Evolutionary conservation across 768 basidiomycete species (phyloP).

Genomic region (Xerocomellus amylosporus): DNA sequence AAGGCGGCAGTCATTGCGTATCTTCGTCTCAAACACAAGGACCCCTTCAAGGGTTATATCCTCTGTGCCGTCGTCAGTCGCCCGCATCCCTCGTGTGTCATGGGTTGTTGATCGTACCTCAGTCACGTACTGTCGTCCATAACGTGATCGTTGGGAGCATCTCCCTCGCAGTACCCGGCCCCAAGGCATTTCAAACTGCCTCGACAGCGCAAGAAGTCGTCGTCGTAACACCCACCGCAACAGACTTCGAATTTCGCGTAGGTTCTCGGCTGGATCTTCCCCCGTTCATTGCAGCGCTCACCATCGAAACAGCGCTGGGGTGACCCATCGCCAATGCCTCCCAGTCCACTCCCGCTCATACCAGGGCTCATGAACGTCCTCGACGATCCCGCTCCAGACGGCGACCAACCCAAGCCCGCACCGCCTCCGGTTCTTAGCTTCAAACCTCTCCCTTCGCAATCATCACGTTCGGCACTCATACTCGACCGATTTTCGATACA

Average conservation of each 20-base stretch:
- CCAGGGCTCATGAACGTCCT: constrained; percentile 15
- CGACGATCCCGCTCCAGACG: constrained; percentile 6
- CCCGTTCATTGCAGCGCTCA: constrained; percentile 4
- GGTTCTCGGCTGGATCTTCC: constrained; percentile 20
- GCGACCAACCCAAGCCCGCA: constrained; percentile 2
- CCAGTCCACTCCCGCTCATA: constrained; percentile 40
- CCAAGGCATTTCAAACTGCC: constrained; percentile 75
- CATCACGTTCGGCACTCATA: constrained; percentile 75
- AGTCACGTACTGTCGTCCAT: constrained; percentile 67
- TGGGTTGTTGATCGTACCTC: constrained; percentile 2
- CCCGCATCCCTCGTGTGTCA: not conserved
- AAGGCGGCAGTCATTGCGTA: constrained; percentile 79
- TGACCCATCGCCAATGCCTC: constrained; percentile 63
- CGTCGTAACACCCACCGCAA: constrained; percentile 60
- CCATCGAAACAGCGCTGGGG: constrained; percentile 54
- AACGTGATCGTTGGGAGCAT: constrained; percentile 76
- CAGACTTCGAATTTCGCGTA: constrained; percentile 54
- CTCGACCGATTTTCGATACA: constrained; percentile 70
- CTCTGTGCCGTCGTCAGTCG: constrained; percentile 68
- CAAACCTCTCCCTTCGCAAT: constrained; percentile 64
- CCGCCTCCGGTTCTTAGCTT: constrained; percentile 43
- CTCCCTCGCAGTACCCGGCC: constrained; percentile 71
- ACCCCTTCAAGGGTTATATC: constrained; percentile 72
- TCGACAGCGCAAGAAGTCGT: constrained; percentile 82
- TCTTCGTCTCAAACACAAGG: constrained; percentile 75